Base-by-base conservation (phyloP, 2,329 filamentous ascomycete species). In the Aspergillus sp. region DNA sequence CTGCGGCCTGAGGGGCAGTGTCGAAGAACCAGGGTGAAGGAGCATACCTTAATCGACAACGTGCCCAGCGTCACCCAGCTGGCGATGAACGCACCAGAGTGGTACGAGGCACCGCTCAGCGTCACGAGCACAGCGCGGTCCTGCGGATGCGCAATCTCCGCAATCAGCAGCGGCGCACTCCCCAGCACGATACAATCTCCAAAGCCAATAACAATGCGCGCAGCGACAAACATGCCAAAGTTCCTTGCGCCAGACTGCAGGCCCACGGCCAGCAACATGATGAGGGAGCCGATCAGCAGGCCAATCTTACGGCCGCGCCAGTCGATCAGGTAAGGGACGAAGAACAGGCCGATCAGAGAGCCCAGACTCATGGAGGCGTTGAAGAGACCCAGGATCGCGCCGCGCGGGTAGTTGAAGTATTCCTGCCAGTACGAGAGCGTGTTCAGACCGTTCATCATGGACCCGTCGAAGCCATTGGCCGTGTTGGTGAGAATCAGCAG, bases 401-500 rank as follows among this genome's bases (percentile, higher is more conserved):
- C 62, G 1, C 44, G 48, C 7, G 63, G 63, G 17, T 65, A 50
- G 24, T 58, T 38, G 44, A 66, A 64, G 49, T 60, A 63, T 17
- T 59, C 56, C 44, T 56, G 54, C 64, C 62, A 63, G 33, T 60
- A 55, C n/a, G 45, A 46, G 6, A 67, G 52, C 1, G 62, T 61
- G 45, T 67, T 63, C 6, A 67, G 56, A 40, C 61, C 64, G 26
- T 67, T 67, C 58, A 65, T 61, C 55, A 66, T 62, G 13, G 59
- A 60, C 17, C 54, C 54, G 56, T 74, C 72, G 40, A 70, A 75
- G 26, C 72, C 73, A 50, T 68, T 68, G 17, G 66, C 63, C 1
- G 40, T 42, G 16, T 19, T 19, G 16, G 40, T 42, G 40, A 42
- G 16, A 20, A 42, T 22, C 6, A 69, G 53, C 11, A 68, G 55